Base-by-base conservation (phyloP, 2,329 filamentous ascomycete species). In the Aspergillus pseudotamarii region DNA sequence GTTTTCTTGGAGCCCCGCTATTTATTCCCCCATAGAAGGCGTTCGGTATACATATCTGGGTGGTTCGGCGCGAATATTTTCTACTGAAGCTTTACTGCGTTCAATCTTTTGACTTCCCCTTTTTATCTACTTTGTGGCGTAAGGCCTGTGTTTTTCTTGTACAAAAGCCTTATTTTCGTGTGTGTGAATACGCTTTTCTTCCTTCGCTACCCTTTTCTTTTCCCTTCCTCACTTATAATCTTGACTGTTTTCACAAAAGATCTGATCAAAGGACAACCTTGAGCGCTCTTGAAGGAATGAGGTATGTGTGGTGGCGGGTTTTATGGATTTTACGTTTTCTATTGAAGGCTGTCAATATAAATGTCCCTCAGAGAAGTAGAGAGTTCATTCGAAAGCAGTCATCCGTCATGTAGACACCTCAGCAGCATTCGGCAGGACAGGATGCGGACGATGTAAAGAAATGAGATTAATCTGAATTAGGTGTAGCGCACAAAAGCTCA, bases 21-120 rank as follows among this genome's bases (percentile, higher is more conserved):
- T 71, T 71, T 76, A 77, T 78, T 76, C 75, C 73, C 71, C 71
- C 65, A 79, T 78, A 77, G 74, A 77, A 74, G 74, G 75, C 74
- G 77, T 77, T 73, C 70, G 72, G 73, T 75, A 71, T 76, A 70
- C 66, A 73, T 66, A 68, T 65, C 71, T 65, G 68, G 69, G 74
- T 72, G 71, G 72, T 65, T 69, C 59, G 74, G 75, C 73, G 74
- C 74, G 71, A 70, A 63, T 68, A 64, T 67, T 60, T 38, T 38
- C 21, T 55, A 55, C 36, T 21, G 51, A 55, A 55, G 21, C 34
- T 55, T 16, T 26, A 19, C 14, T 36, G 36, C 21, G 65, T 63
- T 48, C 57, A 21, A 57, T 66, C 57, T 53, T 69, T 65, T 63
- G 61, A 41, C 55, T 62, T 58, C 32, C 60, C 54, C 64, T 8